A percentile compares a stretch with the other conserved stretches of the same genome.
These are phyloP conservation scores for Dictyophora rubrovolvata DNA, from an alignment of 768 basidiomycete genomes.

Conservation along the genomic window DNA sequence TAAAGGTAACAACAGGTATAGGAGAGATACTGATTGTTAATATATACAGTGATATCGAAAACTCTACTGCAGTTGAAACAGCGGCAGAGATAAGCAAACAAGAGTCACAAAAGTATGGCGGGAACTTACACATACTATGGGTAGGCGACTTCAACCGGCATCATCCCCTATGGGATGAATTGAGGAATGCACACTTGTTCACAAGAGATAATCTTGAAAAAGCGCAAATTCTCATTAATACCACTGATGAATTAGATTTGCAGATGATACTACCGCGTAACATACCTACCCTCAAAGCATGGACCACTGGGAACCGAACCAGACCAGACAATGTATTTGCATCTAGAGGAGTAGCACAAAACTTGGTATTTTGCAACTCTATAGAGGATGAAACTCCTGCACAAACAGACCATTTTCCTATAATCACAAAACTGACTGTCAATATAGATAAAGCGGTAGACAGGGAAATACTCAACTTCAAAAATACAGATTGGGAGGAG, in stretches of 20 bases:
- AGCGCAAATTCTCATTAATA: conserved; percentile 25
- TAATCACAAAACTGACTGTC: conserved; percentile 20
- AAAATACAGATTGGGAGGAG: not conserved
- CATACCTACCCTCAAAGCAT: conserved; percentile 25
- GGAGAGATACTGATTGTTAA: not conserved
- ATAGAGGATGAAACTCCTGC: conserved; percentile 10
- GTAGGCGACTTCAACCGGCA: conserved; percentile 33
- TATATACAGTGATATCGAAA: not conserved
- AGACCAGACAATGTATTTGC: conserved; percentile 35
- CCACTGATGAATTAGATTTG: conserved; percentile 18
- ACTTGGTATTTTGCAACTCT: conserved; percentile 21
- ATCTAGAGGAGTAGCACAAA: conserved; percentile 1
- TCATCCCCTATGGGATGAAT: conserved; percentile 32
- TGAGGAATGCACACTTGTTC: conserved; percentile 20
- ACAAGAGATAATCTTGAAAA: conserved; percentile 16
- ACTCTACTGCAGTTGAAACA: not conserved
- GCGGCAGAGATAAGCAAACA: not conserved
- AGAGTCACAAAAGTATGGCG: no score
- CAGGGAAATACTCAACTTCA: conserved; percentile 17
- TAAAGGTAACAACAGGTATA: not conserved
- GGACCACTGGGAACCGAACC: conserved; percentile 23
- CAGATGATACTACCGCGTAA: conserved; percentile 24
- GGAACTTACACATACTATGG: conserved; percentile 20
- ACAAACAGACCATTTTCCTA: conserved; percentile 32
- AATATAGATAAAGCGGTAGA: not conserved